Evolutionary conservation across 176 grass and related monocot genomes (phyloP), one percentile per base, ranked within the genome.

Genomic region (Oryza glumipatula): DNA sequence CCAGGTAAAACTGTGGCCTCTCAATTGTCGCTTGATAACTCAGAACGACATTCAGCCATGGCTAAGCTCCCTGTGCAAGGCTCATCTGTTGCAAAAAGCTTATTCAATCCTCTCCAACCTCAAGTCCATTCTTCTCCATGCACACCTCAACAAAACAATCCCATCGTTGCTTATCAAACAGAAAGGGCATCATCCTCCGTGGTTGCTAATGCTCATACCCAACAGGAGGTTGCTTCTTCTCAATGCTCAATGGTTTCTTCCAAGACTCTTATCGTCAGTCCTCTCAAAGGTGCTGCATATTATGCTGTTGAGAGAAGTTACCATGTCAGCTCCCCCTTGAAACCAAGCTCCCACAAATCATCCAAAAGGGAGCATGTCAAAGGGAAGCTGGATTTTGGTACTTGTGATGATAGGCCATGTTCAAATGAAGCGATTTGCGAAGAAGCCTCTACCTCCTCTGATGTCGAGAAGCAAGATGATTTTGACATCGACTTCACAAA

Each of bases 291-390:
- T 15, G 72, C 73, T 13, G 33, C 88, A 73, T 95, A 93, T 32
- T 98, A 90, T 64, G 80, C 95, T 58, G 89, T 98, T 21, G 95
- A 93, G 84, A 88, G 95, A 63, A 98, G 89, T 56, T 98, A 91
- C 83, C 93, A 90, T 79, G 86, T 98, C 73, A 91, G 86, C 83
- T 95, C 95, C 23, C 95, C 95, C 13, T 83, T 85, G 45, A 94
- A 94, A 79, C 47, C 86, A 36, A 84, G 76, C 76, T 61, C 68
- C 21, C 82, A 91, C 11, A 92, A 82, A 65, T 82, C 68, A 3
- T 63, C 86, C 70, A 92, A 94, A 84, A 94, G 94, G 73, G 89
- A 90, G 45, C 90, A 92, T 73, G 87, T 93, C n/a, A 98, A 93
- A 84, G 91, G 95, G 64, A 98, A 86, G 79, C 46, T 98, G 63